phyloP scores from a whole-genome alignment of 1,284 basidiomycete genomes.

The Tilletia horrida region DNA sequence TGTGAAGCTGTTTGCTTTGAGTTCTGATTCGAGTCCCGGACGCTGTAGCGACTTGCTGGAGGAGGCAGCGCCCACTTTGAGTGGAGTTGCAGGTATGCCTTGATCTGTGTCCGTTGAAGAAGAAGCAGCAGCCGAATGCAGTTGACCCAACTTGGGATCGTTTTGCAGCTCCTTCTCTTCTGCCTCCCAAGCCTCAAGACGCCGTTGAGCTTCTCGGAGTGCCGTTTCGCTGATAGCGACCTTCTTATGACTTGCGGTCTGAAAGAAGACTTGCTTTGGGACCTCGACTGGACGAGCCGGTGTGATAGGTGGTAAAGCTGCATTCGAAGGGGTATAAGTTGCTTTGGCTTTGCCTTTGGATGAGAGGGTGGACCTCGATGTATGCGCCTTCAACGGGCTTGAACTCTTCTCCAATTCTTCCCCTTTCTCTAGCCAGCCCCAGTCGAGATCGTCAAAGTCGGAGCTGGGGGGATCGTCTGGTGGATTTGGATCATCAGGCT shows the following conservation, averaged over 20 bases:
- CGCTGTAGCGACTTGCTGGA: too few species aligned
- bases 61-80: too few species aligned
- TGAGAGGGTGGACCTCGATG: neutral
- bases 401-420: conserved; percentile 1
- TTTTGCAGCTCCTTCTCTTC: neutral
- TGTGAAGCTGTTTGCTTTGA: neutral
- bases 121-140: too few species aligned
- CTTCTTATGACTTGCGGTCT: conserved; percentile 16
- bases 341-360: conserved; percentile 10
- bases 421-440: conserved; percentile 14
- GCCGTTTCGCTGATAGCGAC: neutral
- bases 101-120: too few species aligned
- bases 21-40: neutral
- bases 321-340: neutral
- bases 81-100: too few species aligned
- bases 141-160: too few species aligned
- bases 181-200: conserved; percentile 1
- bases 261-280: conserved; percentile 15
- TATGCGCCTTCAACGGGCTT: neutral
- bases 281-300: neutral
- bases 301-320: neutral
- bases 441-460: conserved; percentile 17
- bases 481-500: neutral
- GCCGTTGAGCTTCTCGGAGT: neutral
- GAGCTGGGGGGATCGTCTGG: neutral